Conservation (phyloP, 176 grass and related monocot species). For the Oryza meridionalis region DNA sequence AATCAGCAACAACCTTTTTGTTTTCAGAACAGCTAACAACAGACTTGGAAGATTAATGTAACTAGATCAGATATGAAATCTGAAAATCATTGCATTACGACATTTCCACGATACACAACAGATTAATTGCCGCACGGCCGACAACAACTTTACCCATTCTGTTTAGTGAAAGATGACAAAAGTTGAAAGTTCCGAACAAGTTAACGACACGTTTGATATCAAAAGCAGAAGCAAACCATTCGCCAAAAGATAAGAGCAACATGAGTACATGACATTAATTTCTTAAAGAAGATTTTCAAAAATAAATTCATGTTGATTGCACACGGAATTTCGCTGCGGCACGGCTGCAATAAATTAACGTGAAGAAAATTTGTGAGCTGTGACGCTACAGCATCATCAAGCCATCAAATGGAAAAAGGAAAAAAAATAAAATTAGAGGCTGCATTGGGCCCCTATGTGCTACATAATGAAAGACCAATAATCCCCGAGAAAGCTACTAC, state of each 20-base stretch:
- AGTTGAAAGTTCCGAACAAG: not conserved
- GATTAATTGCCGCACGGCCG: not conserved
- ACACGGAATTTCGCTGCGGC: not conserved
- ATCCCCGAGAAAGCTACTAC: conserved; percentile 7
- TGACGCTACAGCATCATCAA: conserved; percentile 10
- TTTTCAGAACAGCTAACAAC: not conserved
- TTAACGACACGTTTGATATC: not conserved
- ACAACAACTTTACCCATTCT: not conserved
- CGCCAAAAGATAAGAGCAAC: not conserved
- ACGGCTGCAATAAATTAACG: too few species aligned
- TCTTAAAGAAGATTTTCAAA: not conserved
- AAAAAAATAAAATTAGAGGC: not conserved
- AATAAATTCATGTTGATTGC: not conserved
- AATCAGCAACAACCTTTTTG: too few species aligned
- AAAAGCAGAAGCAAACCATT: not conserved
- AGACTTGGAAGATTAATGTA: not conserved
- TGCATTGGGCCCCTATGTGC: not conserved
- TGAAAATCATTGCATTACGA: not conserved
- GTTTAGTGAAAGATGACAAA: not conserved
- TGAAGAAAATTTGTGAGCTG: not conserved
- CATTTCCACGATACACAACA: not conserved
- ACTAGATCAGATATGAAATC: not conserved
- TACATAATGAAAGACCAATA: conserved; percentile 42
- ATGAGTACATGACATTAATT: too few species aligned
- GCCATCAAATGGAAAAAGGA: not conserved